Conservation (phyloP, 441 rosid genomes). For the Dalechampia spathulata region DNA sequence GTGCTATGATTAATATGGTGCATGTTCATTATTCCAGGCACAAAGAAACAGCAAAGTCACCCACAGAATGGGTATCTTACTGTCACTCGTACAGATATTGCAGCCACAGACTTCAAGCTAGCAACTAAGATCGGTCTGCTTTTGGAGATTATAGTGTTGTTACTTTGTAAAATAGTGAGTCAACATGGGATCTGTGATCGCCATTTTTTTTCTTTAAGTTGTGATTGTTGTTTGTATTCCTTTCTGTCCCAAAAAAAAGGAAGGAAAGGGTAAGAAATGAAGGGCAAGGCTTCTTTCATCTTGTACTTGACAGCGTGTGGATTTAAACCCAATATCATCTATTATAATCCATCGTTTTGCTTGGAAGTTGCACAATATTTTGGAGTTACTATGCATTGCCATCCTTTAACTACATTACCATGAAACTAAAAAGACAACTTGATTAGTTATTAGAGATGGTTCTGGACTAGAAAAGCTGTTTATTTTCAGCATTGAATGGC, state of each 20-base stretch:
- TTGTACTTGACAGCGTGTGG: neutral
- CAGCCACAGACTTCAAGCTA: constrained; percentile 54
- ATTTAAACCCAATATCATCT: too few species aligned
- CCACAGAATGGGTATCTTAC: constrained; percentile 90
- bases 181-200: too few species aligned
- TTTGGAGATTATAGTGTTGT: constrained; percentile 17
- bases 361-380: constrained; percentile 9
- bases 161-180: constrained; percentile 25
- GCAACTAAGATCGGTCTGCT: constrained; percentile 19
- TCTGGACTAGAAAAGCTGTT: too few species aligned
- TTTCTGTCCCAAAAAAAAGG: neutral
- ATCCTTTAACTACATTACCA: neutral
- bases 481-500: too few species aligned
- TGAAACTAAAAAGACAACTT: too few species aligned
- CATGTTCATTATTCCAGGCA: constrained; percentile 40
- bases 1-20: too few species aligned
- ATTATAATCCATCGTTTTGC: constrained; percentile 1
- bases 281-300: constrained; percentile 8
- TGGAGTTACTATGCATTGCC: neutral
- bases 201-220: constrained; percentile 10
- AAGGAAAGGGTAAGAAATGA: constrained; percentile 1
- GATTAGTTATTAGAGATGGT: too few species aligned
- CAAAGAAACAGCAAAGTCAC: constrained; percentile 56
- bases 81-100: constrained; percentile 79
- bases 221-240: constrained; percentile 17